Evolutionary conservation across 257 asterid species (phyloP), one percentile per base, ranked within the genome.

Genomic region (Plantago elongata): DNA sequence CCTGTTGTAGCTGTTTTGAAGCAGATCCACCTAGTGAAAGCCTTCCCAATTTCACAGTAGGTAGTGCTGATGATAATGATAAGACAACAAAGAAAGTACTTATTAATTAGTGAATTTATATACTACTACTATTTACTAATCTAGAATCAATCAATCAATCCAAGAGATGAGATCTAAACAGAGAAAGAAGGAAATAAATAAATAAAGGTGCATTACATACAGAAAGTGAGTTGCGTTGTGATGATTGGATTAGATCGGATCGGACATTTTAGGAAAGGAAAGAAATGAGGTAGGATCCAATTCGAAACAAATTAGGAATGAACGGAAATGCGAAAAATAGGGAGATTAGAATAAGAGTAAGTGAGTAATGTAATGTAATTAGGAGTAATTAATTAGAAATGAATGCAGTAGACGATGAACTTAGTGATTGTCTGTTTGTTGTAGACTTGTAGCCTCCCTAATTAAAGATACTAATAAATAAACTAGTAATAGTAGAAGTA

Each of bases 11-110:
- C 8, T 49, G 54, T 49, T 49, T 49, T 15, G 27, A 16, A 50
- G 16, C 77, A 1, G 73, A 81, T 34, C 85, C 74, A 77, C 88
- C 88, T 57, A 82, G 59, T 34, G 88, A 79, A 51, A 79, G 78
- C 61, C 83, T 82, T 61, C 88, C 88, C 70, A 82, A 61, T 75
- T 78, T 83, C 63, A 74, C 57, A 54, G 87, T 60, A 10, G 72
- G 84, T 83, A 42, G n/a, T 8, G 15, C 14, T 30, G 13, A 17
- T 30, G 30, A 13, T 54, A 22, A 15, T 56, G 18, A 54, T 18
- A 50, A 29, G 54, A 55, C 29, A 43, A 62, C 13, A 54, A 9
- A 16, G 13, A 18, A n/a, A n/a, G n/a, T n/a, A n/a, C n/a, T n/a
- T n/a, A 57, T 40, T 22, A 43, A 37, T 49, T 13, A 49, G 3